Base-by-base conservation (phyloP, 352 stramenopile genomes). In the Pythium oligandrum region DNA sequence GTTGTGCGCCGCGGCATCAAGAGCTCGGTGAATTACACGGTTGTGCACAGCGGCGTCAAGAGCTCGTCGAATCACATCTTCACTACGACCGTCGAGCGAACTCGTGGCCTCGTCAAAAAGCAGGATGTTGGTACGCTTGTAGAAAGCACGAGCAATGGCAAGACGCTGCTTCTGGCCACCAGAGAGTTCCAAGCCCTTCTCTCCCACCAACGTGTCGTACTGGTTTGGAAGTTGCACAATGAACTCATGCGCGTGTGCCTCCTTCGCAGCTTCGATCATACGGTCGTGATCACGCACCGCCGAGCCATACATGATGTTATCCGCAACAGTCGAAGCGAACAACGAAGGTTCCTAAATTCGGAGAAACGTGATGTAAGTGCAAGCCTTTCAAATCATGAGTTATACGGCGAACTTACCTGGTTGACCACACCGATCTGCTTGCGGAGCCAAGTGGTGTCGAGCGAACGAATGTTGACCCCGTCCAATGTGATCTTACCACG, bases 121-220 rank as follows among this genome's bases (percentile, higher is more conserved):
- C 50, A 95, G 54, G 53, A 95, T 81, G 46, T 89, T 85, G 3
- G 81, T 85, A 36, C 79, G 64, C 59, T 90, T 92, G 64, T 93
- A 88, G 36, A 95, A 55, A 17, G 85, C 85, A 10, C 85, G 77
- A 4, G 85, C 85, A 40, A 95, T 92, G 30, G 85, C 83, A 46
- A 95, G 70, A 30, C 96, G 84, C 75, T 99, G 97, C 69, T 98
- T 98, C 71, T 99, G 94, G 33, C 95, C 95, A 46, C 96, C 97
- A 12, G 78, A 97, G 0, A 99, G 75, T 67, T 98, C 97, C 17
- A 98, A 76, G 9, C 96, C 97, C 51, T 98, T 94, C 72, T 99
- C 96, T 44, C 96, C 95, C 8, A 99, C 96, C 46, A 96, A 84
- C 1, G 96, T 99, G 38, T 99, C 88, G 74, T 97, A 98, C 60